Conservation (phyloP, 2,329 filamentous ascomycete genomes). For the Chaetomium olivaceum region DNA sequence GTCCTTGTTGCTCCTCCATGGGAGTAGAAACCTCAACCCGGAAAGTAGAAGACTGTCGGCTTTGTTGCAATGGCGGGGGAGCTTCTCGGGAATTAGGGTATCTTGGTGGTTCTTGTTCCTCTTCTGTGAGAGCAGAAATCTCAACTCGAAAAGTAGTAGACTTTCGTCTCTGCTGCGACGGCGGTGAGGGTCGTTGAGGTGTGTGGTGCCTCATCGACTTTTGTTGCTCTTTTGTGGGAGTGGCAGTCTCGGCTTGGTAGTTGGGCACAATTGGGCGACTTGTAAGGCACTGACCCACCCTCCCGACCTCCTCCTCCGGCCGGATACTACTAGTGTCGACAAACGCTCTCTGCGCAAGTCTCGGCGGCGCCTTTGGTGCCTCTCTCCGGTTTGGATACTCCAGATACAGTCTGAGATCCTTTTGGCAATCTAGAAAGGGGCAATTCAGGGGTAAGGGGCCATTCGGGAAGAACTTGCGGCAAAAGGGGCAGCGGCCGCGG, state of each 20-base stretch:
- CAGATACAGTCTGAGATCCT: constrained; percentile 5
- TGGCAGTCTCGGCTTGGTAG: constrained; percentile 1
- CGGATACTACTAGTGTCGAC: neutral
- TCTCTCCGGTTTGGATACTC: constrained; percentile 2
- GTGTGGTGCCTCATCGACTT: neutral
- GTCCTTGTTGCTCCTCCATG: no score
- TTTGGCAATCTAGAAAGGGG: constrained; percentile 9
- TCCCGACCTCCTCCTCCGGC: neutral
- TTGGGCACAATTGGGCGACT: neutral
- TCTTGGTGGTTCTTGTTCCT: no score
- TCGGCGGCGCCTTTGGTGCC: constrained; percentile 17
- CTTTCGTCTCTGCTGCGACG: no score
- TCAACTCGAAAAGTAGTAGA: no score
- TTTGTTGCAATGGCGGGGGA: no score
- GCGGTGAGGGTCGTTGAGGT: no score
- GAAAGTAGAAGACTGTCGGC: no score
- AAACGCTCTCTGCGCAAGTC: constrained; percentile 16
- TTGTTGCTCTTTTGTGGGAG: neutral
- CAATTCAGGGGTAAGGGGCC: constrained; percentile 8
- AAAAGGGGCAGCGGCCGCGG: constrained; percentile 17
- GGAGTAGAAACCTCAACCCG: no score
- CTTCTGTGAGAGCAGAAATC: no score
- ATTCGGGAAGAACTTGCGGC: constrained; percentile 5
- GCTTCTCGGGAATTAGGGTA: no score
- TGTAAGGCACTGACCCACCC: neutral